Evolutionary conservation across 176 grass and related monocot species (phyloP).

Genomic region (Hsuehochloa calcarea): DNA sequence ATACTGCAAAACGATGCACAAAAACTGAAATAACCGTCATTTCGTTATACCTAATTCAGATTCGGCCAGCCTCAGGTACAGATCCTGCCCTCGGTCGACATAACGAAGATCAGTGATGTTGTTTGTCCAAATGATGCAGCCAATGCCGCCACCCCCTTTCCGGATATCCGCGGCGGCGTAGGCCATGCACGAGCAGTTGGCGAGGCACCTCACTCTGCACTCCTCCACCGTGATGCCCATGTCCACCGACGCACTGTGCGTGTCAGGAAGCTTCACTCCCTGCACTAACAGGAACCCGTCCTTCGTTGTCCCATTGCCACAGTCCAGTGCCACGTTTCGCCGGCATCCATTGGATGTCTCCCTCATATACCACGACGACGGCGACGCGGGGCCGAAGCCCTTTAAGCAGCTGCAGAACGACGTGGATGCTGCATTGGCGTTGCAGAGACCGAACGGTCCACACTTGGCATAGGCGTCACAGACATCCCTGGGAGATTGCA

Average conservation of each 20-base stretch:
- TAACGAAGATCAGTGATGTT: neutral
- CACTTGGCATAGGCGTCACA: conserved; percentile 45
- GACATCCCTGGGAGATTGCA: neutral
- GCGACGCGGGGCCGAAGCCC: conserved; percentile 40
- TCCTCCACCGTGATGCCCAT: neutral
- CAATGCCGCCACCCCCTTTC: neutral
- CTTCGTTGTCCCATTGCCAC: neutral
- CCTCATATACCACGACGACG: neutral
- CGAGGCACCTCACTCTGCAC: conserved; percentile 31
- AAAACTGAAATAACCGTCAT: too few species aligned
- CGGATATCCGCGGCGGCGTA: conserved; percentile 18
- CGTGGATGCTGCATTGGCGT: conserved; percentile 6
- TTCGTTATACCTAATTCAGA: neutral
- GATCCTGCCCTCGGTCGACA: conserved; percentile 22
- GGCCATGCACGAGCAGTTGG: conserved; percentile 60
- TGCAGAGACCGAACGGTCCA: conserved; percentile 49
- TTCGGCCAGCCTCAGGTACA: neutral
- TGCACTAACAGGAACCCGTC: neutral
- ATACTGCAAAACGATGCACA: too few species aligned
- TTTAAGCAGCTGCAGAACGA: conserved; percentile 40
- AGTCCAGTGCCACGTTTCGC: conserved; percentile 17
- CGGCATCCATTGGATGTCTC: conserved; percentile 27
- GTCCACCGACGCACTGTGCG: conserved; percentile 11
- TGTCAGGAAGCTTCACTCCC: conserved; percentile 44
- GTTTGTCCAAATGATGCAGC: conserved; percentile 24